These are phyloP conservation scores for Aspergillus clavatus DNA, from an alignment of 2,329 filamentous ascomycete species.

Conservation along the genomic window DNA sequence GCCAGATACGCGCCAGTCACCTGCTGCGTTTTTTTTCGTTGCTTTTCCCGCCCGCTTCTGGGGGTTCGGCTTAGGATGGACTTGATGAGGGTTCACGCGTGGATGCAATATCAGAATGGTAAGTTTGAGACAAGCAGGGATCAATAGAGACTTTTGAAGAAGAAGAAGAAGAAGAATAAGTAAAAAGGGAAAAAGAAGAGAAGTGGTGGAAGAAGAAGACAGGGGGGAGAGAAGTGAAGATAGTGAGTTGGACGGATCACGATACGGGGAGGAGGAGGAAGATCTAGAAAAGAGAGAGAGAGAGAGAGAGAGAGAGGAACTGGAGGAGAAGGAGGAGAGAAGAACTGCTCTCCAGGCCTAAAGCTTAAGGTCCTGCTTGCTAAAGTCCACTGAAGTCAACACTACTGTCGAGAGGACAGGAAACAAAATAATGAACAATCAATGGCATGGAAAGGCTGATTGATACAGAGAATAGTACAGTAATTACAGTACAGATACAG, in stretches of 20 bases:
- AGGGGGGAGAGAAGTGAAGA: constrained; percentile 16
- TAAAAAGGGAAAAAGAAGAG: constrained; percentile 8
- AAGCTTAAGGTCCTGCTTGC: no score
- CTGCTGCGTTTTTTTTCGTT: not conserved
- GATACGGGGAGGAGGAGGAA: constrained; percentile 16
- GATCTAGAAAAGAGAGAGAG: constrained; percentile 11
- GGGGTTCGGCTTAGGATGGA: not conserved
- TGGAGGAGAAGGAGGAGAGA: constrained; percentile 2
- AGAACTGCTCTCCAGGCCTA: no score
- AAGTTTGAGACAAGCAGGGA: not conserved
- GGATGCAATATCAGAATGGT: not conserved
- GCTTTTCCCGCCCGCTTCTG: not conserved
- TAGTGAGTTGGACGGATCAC: constrained; percentile 15
- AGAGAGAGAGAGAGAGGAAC: constrained; percentile 9
- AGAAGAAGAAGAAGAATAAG: constrained; percentile 1
- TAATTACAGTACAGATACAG: no score
- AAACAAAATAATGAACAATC: no score
- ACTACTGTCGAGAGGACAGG: no score
- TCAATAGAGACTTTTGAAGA: no score
- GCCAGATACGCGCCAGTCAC: not conserved
- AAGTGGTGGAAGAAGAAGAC: constrained; percentile 27
- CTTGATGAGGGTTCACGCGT: not conserved
- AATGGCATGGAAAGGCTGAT: no score
- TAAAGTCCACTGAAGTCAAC: not conserved
- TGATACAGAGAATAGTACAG: no score